phyloP scores from a whole-genome alignment of 352 stramenopile genomes.

The Phytophthora hybrid region DNA sequence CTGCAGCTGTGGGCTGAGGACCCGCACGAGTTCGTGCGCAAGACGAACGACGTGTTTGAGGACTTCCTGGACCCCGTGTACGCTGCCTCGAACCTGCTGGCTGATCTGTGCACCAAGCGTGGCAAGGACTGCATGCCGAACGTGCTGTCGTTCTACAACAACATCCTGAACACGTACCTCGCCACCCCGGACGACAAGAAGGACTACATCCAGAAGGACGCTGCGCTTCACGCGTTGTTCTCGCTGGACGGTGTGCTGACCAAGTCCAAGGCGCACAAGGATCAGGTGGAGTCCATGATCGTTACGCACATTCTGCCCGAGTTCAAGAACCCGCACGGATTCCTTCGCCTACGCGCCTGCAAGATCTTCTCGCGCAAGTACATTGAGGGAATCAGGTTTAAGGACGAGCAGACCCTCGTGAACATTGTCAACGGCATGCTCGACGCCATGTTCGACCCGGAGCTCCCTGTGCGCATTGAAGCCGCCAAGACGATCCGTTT shows the following conservation, averaged over 20 bases:
- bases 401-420: slow-evolving; percentile 91
- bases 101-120: slow-evolving; percentile 95
- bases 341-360: slow-evolving; percentile 95
- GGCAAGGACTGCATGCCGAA: slow-evolving; percentile 95
- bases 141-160: slow-evolving; percentile 92
- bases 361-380: slow-evolving; percentile 97
- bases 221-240: slow-evolving; percentile 94
- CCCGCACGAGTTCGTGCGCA: slow-evolving; percentile 98
- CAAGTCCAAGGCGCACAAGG: slow-evolving; percentile 95
- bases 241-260: slow-evolving; percentile 93
- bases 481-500: slow-evolving; percentile 92
- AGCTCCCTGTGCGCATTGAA: slow-evolving; percentile 98
- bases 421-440: slow-evolving; percentile 86
- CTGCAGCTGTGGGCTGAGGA: slow-evolving; percentile 96
- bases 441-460: slow-evolving; percentile 93
- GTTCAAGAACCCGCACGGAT: slow-evolving; percentile 95
- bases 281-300: slow-evolving; percentile 94
- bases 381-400: slow-evolving; percentile 92
- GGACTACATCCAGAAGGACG: slow-evolving; percentile 97
- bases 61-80: slow-evolving; percentile 97
- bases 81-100: slow-evolving; percentile 94
- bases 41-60: slow-evolving; percentile 97
- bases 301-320: slow-evolving; percentile 96
- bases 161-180: slow-evolving; percentile 94
- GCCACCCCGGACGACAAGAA: slow-evolving; percentile 68